These are phyloP conservation scores for Pseudozyma pruni DNA, from an alignment of 1,284 basidiomycete species.

Conservation along the genomic window DNA sequence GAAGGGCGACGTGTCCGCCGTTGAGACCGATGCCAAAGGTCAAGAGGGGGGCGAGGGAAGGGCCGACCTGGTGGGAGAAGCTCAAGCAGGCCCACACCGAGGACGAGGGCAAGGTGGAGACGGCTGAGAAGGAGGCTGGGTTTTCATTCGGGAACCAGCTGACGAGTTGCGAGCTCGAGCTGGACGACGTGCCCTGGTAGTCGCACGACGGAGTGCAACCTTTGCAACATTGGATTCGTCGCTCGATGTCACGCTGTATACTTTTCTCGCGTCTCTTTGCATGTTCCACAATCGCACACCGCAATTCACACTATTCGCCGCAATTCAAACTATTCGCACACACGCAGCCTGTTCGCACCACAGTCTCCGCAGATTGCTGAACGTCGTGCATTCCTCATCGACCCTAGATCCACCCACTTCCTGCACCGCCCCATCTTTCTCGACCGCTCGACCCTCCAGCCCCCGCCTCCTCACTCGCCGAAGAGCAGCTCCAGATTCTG, in stretches of 20 bases:
- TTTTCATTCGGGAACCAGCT: slow-evolving; percentile 24
- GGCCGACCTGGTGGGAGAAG: slow-evolving; percentile 41
- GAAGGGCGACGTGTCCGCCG: slow-evolving; percentile 8
- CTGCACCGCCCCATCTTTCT: too few relatives aligned
- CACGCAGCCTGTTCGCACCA: too few relatives aligned
- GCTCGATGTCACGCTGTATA: too few relatives aligned
- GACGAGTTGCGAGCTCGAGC: slow-evolving; percentile 12
- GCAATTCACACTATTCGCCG: too few relatives aligned
- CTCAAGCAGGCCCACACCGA: slow-evolving; percentile 15
- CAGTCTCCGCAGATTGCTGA: too few relatives aligned
- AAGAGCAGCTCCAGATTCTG: slow-evolving; percentile 63
- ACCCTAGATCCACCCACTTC: neutral
- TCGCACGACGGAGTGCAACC: neutral
- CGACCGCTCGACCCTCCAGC: too few relatives aligned
- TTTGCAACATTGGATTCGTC: too few relatives aligned
- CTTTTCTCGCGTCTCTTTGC: neutral
- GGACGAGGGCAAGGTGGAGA: neutral
- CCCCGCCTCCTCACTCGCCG: slow-evolving; percentile 16
- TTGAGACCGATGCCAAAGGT: slow-evolving; percentile 8
- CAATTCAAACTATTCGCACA: neutral
- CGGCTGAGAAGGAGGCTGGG: neutral
- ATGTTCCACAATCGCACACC: neutral
- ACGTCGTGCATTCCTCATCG: too few relatives aligned
- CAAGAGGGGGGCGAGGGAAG: slow-evolving; percentile 5
- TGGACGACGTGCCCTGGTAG: slow-evolving; percentile 39